A percentile compares a stretch with the other conserved stretches of the same genome.
These are phyloP conservation scores for Penicillium lividum DNA, from an alignment of 495 filamentous ascomycete genomes.

Conservation along the genomic window DNA sequence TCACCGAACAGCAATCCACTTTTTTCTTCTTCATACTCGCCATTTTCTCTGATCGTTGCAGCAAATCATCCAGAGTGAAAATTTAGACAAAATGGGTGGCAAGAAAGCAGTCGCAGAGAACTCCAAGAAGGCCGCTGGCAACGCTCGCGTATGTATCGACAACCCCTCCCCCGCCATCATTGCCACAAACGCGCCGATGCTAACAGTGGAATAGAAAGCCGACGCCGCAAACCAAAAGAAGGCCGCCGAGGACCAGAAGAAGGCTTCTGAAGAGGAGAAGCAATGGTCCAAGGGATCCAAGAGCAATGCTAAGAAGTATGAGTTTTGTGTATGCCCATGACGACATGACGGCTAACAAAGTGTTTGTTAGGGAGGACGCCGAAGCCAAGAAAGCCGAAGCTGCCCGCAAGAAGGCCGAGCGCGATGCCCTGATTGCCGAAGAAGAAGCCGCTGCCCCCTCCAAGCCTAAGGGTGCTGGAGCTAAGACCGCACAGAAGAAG, in stretches of 20 bases:
- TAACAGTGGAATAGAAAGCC: slow-evolving; percentile 67
- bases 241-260: slow-evolving; percentile 68
- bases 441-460: slow-evolving; percentile 69
- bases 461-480: slow-evolving; percentile 59
- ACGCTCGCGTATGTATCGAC: slow-evolving; percentile 60
- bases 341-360: slow-evolving; percentile 18
- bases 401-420: slow-evolving; percentile 85
- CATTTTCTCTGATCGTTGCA: slow-evolving; percentile 2
- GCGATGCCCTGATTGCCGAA: slow-evolving; percentile 75
- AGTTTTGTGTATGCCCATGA: not conserved
- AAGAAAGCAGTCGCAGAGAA: slow-evolving; percentile 73
- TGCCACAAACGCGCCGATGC: slow-evolving; percentile 13
- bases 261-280: slow-evolving; percentile 65
- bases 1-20: slow-evolving; percentile 24
- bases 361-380: slow-evolving; percentile 66
- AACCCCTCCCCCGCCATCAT: slow-evolving; percentile 36
- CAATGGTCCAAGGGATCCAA: slow-evolving; percentile 89
- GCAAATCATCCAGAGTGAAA: not conserved
- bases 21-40: slow-evolving; percentile 15
- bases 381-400: slow-evolving; percentile 83
- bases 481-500: slow-evolving; percentile 70
- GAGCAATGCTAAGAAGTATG: slow-evolving; percentile 77
- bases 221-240: slow-evolving; percentile 78
- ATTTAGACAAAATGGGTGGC: slow-evolving; percentile 36
- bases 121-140: slow-evolving; percentile 87